These are phyloP conservation scores for Cyphellophora europaea DNA, from an alignment of 2,329 filamentous ascomycete species.

Conservation along the genomic window DNA sequence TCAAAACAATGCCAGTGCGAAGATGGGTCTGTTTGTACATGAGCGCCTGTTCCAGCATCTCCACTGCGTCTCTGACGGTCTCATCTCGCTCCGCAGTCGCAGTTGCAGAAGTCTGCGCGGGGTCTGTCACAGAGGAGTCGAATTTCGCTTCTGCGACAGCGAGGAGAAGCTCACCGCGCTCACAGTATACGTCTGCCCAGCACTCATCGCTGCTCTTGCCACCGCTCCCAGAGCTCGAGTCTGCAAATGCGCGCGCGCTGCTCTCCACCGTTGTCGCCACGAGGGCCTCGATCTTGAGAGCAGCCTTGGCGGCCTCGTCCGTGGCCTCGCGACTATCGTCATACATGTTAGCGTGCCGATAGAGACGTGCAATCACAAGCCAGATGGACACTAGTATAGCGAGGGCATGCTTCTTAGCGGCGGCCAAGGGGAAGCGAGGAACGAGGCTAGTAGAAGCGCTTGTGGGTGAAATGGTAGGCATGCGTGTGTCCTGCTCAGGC, in stretches of 20 bases:
- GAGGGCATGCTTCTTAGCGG: slow-evolving; percentile 47
- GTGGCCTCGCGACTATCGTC: slow-evolving; percentile 74
- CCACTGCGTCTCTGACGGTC: slow-evolving; percentile 57
- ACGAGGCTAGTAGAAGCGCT: slow-evolving; percentile 18
- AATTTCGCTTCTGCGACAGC: slow-evolving; percentile 40
- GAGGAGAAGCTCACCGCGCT: slow-evolving; percentile 61
- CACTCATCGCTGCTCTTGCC: slow-evolving; percentile 74
- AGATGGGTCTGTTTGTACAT: slow-evolving; percentile 69
- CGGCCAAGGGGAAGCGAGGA: slow-evolving; percentile 40
- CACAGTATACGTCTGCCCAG: slow-evolving; percentile 73
- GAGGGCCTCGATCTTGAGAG: slow-evolving; percentile 61
- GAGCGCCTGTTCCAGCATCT: slow-evolving; percentile 73
- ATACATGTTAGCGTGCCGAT: slow-evolving; percentile 68
- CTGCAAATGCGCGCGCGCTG: slow-evolving; percentile 52
- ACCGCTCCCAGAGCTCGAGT: slow-evolving; percentile 62
- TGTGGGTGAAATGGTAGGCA: slow-evolving; percentile 27
- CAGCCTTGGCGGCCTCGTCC: slow-evolving; percentile 70
- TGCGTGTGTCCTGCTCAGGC: slow-evolving; percentile 29
- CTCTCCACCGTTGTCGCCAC: slow-evolving; percentile 51
- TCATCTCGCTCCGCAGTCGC: slow-evolving; percentile 5
- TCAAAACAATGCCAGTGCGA: slow-evolving; percentile 67
- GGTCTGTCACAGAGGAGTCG: no score
- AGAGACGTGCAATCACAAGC: slow-evolving; percentile 83
- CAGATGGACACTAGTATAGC: slow-evolving; percentile 67
- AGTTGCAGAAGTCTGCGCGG: not conserved